Evolutionary conservation across 352 stramenopile genomes (phyloP).

Genomic region (Thalassiosira oceanica): DNA sequence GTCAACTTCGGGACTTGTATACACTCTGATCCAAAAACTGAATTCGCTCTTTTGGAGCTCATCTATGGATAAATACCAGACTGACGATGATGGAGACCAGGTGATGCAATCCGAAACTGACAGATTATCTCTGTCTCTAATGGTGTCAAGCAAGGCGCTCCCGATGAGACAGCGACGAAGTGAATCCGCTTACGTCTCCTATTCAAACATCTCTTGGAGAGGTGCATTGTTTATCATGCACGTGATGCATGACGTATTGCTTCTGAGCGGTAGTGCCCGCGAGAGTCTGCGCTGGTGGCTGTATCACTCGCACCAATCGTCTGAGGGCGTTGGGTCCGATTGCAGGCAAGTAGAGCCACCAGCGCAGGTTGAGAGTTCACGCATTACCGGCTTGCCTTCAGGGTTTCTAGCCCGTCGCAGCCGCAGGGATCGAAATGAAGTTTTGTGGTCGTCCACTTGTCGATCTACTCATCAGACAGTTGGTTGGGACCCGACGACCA

Average conservation of each 20-base stretch:
- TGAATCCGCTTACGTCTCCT: background rate
- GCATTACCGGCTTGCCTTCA: constrained; percentile 33
- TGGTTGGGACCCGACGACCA: constrained; percentile 36
- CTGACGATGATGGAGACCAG: constrained; percentile 6
- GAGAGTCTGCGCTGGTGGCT: constrained; percentile 43
- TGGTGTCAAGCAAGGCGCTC: too few relatives aligned
- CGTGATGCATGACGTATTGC: constrained; percentile 31
- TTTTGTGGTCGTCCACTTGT: constrained; percentile 10
- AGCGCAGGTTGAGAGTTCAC: constrained; percentile 1
- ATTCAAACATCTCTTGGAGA: constrained; percentile 20
- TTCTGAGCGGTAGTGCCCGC: constrained; percentile 28
- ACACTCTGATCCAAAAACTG: constrained; percentile 28
- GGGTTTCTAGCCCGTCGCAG: background rate
- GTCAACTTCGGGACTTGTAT: constrained; percentile 26
- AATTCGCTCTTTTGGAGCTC: constrained; percentile 37
- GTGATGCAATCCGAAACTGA: constrained; percentile 2
- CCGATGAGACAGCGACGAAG: background rate
- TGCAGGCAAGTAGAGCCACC: background rate
- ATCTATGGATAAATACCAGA: too few relatives aligned
- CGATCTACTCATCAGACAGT: background rate
- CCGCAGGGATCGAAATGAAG: constrained; percentile 2
- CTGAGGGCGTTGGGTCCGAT: background rate
- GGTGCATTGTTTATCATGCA: constrained; percentile 20
- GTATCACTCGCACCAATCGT: constrained; percentile 31
- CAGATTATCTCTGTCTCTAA: too few relatives aligned